These are phyloP conservation scores for Arthrobotrys entomopaga DNA, from an alignment of 2,329 filamentous ascomycete species.

Conservation along the genomic window DNA sequence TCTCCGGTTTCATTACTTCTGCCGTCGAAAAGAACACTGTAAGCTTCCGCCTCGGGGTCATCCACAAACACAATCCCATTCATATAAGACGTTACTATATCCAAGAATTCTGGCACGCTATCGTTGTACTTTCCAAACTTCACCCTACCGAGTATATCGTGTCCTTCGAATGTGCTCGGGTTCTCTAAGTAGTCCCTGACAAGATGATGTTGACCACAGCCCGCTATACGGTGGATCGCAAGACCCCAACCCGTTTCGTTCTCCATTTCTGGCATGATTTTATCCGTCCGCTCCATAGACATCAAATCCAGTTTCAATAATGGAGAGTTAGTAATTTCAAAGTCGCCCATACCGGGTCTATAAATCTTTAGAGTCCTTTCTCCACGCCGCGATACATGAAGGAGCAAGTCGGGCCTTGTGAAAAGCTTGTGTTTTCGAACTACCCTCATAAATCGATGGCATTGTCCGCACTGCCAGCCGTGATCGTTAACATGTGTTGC, in stretches of 20 bases:
- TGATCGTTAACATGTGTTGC: neutral
- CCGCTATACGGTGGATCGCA: neutral
- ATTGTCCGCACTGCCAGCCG: neutral
- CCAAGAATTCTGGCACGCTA: neutral
- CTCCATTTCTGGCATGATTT: neutral
- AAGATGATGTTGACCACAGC: neutral
- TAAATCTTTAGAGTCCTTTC: no score
- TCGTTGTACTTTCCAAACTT: slow-evolving; percentile 3
- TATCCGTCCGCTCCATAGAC: neutral
- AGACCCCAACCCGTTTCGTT: slow-evolving; percentile 1
- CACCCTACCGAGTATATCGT: slow-evolving; percentile 2
- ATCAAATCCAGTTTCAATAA: neutral
- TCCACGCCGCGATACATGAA: no score
- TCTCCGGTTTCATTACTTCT: neutral
- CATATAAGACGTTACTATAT: neutral
- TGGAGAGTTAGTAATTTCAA: no score
- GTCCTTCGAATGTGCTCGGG: neutral
- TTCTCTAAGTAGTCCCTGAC: neutral
- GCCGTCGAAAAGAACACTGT: slow-evolving; percentile 5
- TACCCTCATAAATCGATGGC: neutral
- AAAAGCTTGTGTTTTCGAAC: neutral
- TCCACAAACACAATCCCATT: neutral
- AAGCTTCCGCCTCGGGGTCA: neutral
- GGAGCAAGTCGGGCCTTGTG: no score
- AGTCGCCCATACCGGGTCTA: no score